Conservation (phyloP, 2,329 filamentous ascomycete genomes). For the Sporothrix variecibatus region DNA sequence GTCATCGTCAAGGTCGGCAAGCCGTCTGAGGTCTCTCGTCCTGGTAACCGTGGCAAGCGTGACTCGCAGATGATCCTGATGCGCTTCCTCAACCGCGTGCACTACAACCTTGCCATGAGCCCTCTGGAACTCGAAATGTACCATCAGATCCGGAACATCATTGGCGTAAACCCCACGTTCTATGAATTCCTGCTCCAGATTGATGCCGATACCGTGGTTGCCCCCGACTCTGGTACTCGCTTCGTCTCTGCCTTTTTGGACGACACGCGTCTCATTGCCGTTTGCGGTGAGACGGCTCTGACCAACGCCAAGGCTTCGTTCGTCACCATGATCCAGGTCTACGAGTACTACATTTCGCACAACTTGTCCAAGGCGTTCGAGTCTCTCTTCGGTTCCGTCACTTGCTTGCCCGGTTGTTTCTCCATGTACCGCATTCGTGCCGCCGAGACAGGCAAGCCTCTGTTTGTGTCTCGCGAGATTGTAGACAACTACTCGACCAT, state of each 20-base stretch:
- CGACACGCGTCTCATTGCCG: slow-evolving; percentile 88
- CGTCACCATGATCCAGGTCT: slow-evolving; percentile 99
- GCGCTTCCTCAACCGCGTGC: slow-evolving; percentile 98
- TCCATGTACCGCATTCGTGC: slow-evolving; percentile 98
- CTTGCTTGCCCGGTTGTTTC: slow-evolving; percentile 97
- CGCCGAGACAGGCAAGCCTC: slow-evolving; percentile 88
- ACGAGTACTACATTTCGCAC: slow-evolving; percentile 99
- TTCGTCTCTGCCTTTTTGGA: slow-evolving; percentile 89
- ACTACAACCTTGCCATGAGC: slow-evolving; percentile 96
- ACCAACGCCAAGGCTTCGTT: slow-evolving; percentile 92
- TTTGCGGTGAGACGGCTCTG: slow-evolving; percentile 91
- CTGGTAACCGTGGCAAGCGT: slow-evolving; percentile 98
- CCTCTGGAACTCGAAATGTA: slow-evolving; percentile 97
- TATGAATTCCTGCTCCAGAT: slow-evolving; percentile 97
- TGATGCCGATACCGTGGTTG: slow-evolving; percentile 94
- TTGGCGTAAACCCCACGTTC: slow-evolving; percentile 96
- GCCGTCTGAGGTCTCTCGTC: slow-evolving; percentile 90
- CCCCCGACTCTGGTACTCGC: slow-evolving; percentile 83
- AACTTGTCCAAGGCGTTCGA: slow-evolving; percentile 96
- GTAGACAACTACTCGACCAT: slow-evolving; percentile 87
- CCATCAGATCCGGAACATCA: slow-evolving; percentile 97
- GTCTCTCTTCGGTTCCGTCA: slow-evolving; percentile 94
- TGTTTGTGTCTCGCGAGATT: slow-evolving; percentile 93
- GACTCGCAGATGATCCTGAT: slow-evolving; percentile 98
- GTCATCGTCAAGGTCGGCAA: slow-evolving; percentile 98